Conservation (phyloP, 202 grass and related monocot genomes). For the Schoenoplectus tabernaemontani region DNA sequence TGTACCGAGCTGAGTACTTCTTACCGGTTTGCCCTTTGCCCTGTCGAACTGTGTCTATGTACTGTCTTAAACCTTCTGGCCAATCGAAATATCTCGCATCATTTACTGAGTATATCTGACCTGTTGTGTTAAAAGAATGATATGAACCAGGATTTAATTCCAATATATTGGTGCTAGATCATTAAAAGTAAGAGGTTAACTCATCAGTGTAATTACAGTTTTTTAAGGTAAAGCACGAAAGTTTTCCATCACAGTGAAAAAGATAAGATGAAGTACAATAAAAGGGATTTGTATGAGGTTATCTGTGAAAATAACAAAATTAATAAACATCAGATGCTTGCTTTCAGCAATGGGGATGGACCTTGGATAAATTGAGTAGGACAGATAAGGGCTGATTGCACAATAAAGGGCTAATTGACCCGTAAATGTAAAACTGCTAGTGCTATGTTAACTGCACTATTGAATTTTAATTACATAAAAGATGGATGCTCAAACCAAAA, state of each 20-base stretch:
- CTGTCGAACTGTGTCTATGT: conserved; percentile 87
- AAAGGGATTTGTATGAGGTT: neutral
- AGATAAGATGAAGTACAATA: neutral
- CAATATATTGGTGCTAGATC: neutral
- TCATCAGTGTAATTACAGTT: neutral
- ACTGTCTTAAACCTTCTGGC: conserved; percentile 74
- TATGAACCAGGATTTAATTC: neutral
- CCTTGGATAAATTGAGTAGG: neutral
- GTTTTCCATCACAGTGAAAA: neutral
- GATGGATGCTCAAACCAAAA: neutral
- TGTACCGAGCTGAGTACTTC: conserved; percentile 85
- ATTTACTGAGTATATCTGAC: conserved; percentile 96
- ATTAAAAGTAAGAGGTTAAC: neutral
- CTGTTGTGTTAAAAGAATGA: conserved; percentile 28
- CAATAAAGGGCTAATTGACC: neutral
- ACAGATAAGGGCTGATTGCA: neutral
- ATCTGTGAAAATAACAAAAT: neutral
- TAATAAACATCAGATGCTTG: neutral
- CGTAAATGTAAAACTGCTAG: neutral
- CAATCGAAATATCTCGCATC: conserved; percentile 91
- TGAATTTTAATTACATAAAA: neutral
- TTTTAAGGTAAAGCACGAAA: neutral
- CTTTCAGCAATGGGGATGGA: neutral
- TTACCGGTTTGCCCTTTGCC: conserved; percentile 84
- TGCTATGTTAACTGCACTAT: neutral